Base-by-base conservation (phyloP, 306 rosid genomes). In the Gleditsia sinensis region DNA sequence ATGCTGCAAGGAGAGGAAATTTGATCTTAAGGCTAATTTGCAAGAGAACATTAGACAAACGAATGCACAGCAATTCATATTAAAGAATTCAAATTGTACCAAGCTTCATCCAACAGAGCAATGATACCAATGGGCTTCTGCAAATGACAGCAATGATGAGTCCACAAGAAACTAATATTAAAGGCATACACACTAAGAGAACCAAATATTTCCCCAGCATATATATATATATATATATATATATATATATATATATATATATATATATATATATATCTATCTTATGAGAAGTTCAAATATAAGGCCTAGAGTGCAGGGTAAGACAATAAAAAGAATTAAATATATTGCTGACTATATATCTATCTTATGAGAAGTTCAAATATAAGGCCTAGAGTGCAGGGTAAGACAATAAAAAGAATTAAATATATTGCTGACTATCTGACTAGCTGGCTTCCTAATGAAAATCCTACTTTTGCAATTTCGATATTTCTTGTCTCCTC, bases 91-190 rank as follows among this genome's bases (percentile, higher is more conserved):
- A 79, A 81, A 77, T 37, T 65, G 65, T 94, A 94, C 98, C 98
- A 94, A 82, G 99, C 97, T 88, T 94, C 97, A 82, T 94, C 97
- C 89, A 94, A 83, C 65, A 94, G 86, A 66, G 93, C 91, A 84
- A 94, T 77, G 67, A 94, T 82, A 60, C 99, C 96, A 77, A 92
- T 88, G 69, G 97, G 99, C 83, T 92, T 94, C 99, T 94, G 95
- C 95, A 91, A 69, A 86, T 60, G 75, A 69, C 79, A 45, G 71
- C 80, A 86, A 77, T 36, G 69, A 72, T 75, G 62, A 87, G 82
- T 58, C 34, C 72, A 69, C 24, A 50, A 50, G 73, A 49, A 75
- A 77, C 65, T 27, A 39, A 62, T 39, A 64, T 60, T 73, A 53
- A 55, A 69, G 74, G 40, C 48, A 68, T 20, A 39, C 6, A 34